Base-by-base conservation (phyloP, 2,329 filamentous ascomycete genomes). In the Aureobasidium vineae region DNA sequence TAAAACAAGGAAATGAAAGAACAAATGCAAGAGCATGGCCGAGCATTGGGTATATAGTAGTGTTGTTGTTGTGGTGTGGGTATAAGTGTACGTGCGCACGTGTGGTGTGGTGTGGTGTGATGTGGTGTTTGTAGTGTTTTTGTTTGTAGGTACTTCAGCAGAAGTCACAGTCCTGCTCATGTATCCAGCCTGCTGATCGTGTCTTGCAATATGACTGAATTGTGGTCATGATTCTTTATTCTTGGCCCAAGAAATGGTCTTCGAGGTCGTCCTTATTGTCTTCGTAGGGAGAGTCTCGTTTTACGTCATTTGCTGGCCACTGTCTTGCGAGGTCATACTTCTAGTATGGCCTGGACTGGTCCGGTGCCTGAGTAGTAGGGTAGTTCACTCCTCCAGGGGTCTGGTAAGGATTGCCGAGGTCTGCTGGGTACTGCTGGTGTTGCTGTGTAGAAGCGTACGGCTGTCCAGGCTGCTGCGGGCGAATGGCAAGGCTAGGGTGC, bases 401-500 rank as follows among this genome's bases (percentile, higher is more conserved):
- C 28, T 56, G 50, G 23, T 65, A 41, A 15, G 26, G 52, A 1
- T 59, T 56, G 10, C 53, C 36, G 7, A 66, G 43, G 2, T 59
- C 52, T 28, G 28, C 15, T 28, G 26, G 26, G 13, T 52, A 54
- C 26, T 47, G 40, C 26, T 59, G 49, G 15, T 54, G 63, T 16
- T 45, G 52, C 21, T 45, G 52, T 19, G 53, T 21, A 33, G 41
- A 41, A 16, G 19, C 41, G 45, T 59, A 65, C 11, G 52, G 53
- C 19, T 65, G 52, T 26, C 52, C 52, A 47, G 63, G 43, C 40
- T 65, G 63, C 43, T 45, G 63, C 21, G 52, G 40, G 8, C 50
- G 63, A 10, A 65, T 41, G 13, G 63, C 38, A 15, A 56, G 31
- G 19, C n/a, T 59, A 15, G 41, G 16, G 21, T 63, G 59, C 3